Evolutionary conservation across 108 stramenopile species (phyloP).

Genomic region (Cyclotella kingstonii): DNA sequence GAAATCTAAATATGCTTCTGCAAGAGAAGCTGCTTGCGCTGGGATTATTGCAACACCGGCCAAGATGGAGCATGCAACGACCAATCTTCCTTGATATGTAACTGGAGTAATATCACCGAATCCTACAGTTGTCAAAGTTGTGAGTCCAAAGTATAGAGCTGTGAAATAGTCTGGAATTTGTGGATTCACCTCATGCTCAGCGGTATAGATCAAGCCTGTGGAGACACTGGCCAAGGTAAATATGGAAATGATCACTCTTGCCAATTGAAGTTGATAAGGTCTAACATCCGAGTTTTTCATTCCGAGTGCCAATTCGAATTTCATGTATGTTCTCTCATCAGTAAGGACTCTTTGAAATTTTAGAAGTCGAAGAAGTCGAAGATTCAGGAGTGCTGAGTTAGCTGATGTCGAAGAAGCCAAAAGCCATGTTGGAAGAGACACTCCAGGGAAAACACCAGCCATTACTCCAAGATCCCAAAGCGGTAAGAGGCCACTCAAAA

Average conservation of each 20-base stretch:
- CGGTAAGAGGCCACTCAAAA: constrained; percentile 36
- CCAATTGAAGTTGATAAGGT: constrained; percentile 74
- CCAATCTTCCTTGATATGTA: constrained; percentile 61
- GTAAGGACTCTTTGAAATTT: constrained; percentile 69
- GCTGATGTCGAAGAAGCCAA: constrained; percentile 24
- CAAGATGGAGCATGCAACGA: constrained; percentile 66
- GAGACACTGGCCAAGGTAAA: constrained; percentile 72
- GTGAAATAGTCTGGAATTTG: constrained; percentile 73
- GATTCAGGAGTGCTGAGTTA: constrained; percentile 55
- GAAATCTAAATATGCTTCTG: constrained; percentile 37
- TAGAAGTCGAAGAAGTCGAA: constrained; percentile 66
- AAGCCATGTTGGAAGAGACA: constrained; percentile 40
- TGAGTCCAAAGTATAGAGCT: constrained; percentile 80
- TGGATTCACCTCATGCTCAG: constrained; percentile 75
- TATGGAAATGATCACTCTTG: constrained; percentile 64
- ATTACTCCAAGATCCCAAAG: constrained; percentile 33
- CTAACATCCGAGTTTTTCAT: constrained; percentile 45
- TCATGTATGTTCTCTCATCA: constrained; percentile 60
- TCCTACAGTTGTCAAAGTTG: constrained; percentile 73
- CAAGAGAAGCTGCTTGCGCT: constrained; percentile 59
- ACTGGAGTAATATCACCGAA: constrained; percentile 83
- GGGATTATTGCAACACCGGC: constrained; percentile 79
- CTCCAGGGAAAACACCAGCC: constrained; percentile 32
- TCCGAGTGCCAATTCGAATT: constrained; percentile 61
- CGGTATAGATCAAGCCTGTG: constrained; percentile 77